Percentiles rank a stretch among this genome's conserved stretches.
Evolutionary conservation across 371 early-diverging fungal genomes (phyloP).

Genomic region (Mortierella sp.): DNA sequence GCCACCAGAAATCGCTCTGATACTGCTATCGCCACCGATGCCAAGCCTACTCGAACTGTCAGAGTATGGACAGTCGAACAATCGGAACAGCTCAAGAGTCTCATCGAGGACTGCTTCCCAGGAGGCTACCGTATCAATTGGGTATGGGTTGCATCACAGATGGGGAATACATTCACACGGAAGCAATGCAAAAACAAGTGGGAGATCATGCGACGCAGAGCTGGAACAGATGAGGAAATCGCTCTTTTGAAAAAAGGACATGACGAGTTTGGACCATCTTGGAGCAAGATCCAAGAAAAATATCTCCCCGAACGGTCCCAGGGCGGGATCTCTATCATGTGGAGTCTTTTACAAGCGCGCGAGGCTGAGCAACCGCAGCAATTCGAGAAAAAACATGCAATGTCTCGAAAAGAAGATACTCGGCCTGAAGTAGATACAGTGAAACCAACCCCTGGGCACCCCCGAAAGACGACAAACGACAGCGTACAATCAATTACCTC

Average conservation of each 20-base stretch:
- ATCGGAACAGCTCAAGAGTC: constrained; percentile 47
- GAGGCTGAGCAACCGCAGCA: constrained; percentile 38
- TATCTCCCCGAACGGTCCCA: constrained; percentile 51
- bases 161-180: constrained; percentile 54
- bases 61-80: constrained; percentile 52
- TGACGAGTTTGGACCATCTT: constrained; percentile 45
- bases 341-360: constrained; percentile 43
- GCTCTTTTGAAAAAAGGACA: constrained; percentile 32
- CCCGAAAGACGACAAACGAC: constrained; percentile 1
- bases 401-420: background rate
- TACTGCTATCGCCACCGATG: background rate
- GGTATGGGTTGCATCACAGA: constrained; percentile 56
- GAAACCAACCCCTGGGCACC: background rate
- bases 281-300: constrained; percentile 55
- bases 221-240: constrained; percentile 50
- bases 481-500: background rate
- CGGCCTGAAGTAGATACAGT: background rate
- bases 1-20: constrained; percentile 10
- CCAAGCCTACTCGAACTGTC: constrained; percentile 43
- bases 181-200: constrained; percentile 57
- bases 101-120: constrained; percentile 51
- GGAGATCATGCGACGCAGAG: constrained; percentile 55
- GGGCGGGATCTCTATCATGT: constrained; percentile 53
- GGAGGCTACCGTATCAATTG: constrained; percentile 55
- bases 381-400: constrained; percentile 2